phyloP scores from a whole-genome alignment of 805 yeast genomes.

The Candida pseudofarinosa region DNA sequence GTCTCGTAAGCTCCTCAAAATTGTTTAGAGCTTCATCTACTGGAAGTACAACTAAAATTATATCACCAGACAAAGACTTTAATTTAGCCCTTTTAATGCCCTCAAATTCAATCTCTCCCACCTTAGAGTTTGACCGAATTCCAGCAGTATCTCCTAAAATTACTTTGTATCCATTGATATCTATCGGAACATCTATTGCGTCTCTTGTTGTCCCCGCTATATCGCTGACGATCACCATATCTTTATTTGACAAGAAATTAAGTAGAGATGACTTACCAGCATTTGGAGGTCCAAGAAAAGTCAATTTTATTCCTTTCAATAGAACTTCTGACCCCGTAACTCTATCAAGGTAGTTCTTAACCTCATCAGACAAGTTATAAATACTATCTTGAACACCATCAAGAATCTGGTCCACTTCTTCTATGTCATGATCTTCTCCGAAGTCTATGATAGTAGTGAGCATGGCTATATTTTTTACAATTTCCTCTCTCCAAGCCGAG shows the following conservation, averaged over 20 bases:
- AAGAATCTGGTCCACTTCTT: slow-evolving; percentile 54
- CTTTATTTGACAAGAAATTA: slow-evolving; percentile 70
- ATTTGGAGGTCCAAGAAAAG: slow-evolving; percentile 87
- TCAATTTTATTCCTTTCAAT: slow-evolving; percentile 66
- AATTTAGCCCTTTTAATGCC: slow-evolving; percentile 77
- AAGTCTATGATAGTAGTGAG: slow-evolving; percentile 90
- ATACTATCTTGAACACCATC: slow-evolving; percentile 46
- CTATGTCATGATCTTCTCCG: slow-evolving; percentile 88
- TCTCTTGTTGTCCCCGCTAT: slow-evolving; percentile 96
- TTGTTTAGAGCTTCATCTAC: slow-evolving; percentile 21
- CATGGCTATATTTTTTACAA: slow-evolving; percentile 66
- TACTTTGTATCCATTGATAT: slow-evolving; percentile 79
- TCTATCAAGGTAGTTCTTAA: slow-evolving; percentile 41
- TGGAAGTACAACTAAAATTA: slow-evolving; percentile 65
- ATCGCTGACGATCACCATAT: slow-evolving; percentile 86
- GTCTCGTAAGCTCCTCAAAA: slow-evolving; percentile 35
- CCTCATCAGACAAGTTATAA: slow-evolving; percentile 37
- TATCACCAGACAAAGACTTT: slow-evolving; percentile 58
- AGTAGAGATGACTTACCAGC: slow-evolving; percentile 92
- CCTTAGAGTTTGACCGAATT: slow-evolving; percentile 46
- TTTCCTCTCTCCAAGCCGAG: slow-evolving; percentile 58
- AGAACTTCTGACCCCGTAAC: slow-evolving; percentile 60
- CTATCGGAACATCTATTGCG: slow-evolving; percentile 72
- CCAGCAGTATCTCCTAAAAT: slow-evolving; percentile 94
- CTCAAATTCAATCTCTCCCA: slow-evolving; percentile 64